Conservation (phyloP, 1,139 yeast genomes). For the Scheffersomyces titani region DNA sequence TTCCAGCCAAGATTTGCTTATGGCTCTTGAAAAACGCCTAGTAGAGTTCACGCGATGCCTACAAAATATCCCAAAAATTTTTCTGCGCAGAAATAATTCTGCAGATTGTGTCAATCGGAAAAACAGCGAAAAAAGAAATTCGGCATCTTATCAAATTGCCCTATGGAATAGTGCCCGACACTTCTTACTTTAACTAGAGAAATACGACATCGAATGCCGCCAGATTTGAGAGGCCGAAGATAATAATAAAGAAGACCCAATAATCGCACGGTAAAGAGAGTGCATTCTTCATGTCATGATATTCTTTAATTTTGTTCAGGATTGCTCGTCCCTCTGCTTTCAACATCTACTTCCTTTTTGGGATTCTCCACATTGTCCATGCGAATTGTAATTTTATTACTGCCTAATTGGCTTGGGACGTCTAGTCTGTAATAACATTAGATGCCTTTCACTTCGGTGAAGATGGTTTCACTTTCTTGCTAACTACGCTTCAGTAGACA, state of each 20-base stretch:
- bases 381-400: not conserved
- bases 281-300: not conserved
- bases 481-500: not conserved
- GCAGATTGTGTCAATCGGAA: not conserved
- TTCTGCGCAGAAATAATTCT: not conserved
- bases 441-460: not conserved
- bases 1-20: not conserved
- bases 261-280: not conserved
- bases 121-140: not conserved
- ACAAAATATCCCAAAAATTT: not conserved
- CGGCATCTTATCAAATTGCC: not conserved
- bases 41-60: constrained; percentile 1
- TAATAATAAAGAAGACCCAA: not conserved
- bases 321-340: too few relatives aligned
- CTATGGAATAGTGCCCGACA: not conserved
- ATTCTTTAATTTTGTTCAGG: not conserved
- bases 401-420: not conserved
- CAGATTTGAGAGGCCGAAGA: not conserved
- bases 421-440: not conserved
- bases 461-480: not conserved
- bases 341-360: too few relatives aligned
- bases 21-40: not conserved
- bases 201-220: not conserved
- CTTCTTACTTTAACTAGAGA: not conserved
- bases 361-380: not conserved